phyloP scores from a whole-genome alignment of 2,329 filamentous ascomycete species.

The Didymellaceae sp. region DNA sequence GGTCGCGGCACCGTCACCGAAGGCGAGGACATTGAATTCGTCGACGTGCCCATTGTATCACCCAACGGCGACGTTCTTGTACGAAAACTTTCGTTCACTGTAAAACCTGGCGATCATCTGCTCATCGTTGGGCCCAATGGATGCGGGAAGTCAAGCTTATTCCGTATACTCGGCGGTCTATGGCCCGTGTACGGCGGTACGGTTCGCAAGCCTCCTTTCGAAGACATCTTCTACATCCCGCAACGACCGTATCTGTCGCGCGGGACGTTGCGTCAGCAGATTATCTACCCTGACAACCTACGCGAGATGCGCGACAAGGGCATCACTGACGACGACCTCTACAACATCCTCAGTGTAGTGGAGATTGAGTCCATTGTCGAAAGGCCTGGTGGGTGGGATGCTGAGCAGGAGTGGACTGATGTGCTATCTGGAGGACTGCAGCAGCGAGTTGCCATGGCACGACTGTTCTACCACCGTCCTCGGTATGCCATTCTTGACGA shows the following conservation, averaged over 20 bases:
- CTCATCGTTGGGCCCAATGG: conserved; percentile 96
- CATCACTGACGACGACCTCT: conserved; percentile 80
- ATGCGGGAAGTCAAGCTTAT: conserved; percentile 94
- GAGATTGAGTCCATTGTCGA: conserved; percentile 84
- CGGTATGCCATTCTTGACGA: conserved; percentile 96
- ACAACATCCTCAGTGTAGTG: conserved; percentile 76
- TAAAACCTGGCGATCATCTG: conserved; percentile 85
- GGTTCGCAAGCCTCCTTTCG: conserved; percentile 88
- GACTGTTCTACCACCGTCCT: conserved; percentile 90
- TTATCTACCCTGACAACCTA: conserved; percentile 91
- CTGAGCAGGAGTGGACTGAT: conserved; percentile 95
- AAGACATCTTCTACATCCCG: conserved; percentile 97
- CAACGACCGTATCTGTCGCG: conserved; percentile 92
- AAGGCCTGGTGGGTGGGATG: conserved; percentile 84
- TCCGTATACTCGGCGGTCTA: conserved; percentile 92
- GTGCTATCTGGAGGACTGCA: conserved; percentile 91
- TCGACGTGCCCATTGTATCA: conserved; percentile 91
- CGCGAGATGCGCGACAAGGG: conserved; percentile 86
- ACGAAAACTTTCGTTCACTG: conserved; percentile 82
- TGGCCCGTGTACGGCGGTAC: conserved; percentile 98
- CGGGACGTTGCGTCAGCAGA: conserved; percentile 91
- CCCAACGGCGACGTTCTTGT: conserved; percentile 95
- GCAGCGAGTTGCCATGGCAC: conserved; percentile 95
- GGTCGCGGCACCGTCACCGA: conserved; percentile 83
- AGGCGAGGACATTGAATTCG: conserved; percentile 83